These are phyloP conservation scores for Phytophthora ramorum DNA, from an alignment of 352 stramenopile genomes.

Conservation along the genomic window DNA sequence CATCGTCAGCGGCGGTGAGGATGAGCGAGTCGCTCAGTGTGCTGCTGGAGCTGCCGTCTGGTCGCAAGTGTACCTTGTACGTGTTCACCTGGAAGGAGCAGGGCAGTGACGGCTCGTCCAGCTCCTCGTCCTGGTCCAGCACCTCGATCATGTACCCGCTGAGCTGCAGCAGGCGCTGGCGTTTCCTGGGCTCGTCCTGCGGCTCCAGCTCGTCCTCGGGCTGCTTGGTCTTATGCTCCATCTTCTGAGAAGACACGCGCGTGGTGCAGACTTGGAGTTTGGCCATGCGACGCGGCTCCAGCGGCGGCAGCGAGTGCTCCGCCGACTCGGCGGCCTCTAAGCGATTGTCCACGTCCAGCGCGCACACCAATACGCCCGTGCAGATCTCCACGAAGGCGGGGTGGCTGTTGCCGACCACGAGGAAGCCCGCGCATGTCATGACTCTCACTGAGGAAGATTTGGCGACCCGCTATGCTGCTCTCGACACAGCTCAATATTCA, in stretches of 20 bases:
- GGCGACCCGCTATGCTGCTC: background rate
- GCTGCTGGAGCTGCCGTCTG: constrained; percentile 41
- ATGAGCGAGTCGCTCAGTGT: constrained; percentile 55
- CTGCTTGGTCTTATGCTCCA: constrained; percentile 32
- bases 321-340: background rate
- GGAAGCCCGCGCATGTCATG: constrained; percentile 76
- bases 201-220: constrained; percentile 31
- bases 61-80: constrained; percentile 47
- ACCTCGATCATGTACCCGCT: constrained; percentile 72
- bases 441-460: constrained; percentile 4
- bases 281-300: constrained; percentile 56
- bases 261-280: constrained; percentile 32
- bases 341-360: constrained; percentile 13
- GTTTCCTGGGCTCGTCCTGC: constrained; percentile 16
- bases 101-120: constrained; percentile 49
- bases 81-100: constrained; percentile 76
- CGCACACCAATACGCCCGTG: constrained; percentile 62
- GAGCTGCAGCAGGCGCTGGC: constrained; percentile 60
- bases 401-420: constrained; percentile 64
- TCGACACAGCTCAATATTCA: constrained; percentile 14
- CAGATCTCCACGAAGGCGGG: constrained; percentile 68
- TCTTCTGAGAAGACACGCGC: constrained; percentile 29
- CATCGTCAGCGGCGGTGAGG: constrained; percentile 54
- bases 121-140: constrained; percentile 51
- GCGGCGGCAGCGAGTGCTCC: constrained; percentile 41